Conservation (phyloP, 2,329 filamentous ascomycete genomes). For the Fusarium acutatum region DNA sequence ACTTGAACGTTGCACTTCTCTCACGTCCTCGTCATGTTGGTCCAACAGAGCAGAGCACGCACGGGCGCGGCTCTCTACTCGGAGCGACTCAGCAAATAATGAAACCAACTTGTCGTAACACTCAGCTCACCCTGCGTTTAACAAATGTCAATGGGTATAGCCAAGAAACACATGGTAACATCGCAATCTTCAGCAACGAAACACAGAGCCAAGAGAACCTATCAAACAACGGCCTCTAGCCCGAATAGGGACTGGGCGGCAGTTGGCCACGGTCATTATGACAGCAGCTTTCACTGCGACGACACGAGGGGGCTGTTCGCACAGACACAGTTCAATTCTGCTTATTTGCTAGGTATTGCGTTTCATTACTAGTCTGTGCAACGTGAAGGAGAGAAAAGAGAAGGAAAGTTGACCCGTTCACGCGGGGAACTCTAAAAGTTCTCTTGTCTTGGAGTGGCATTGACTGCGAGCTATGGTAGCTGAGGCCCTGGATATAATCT, state of each 20-base stretch:
- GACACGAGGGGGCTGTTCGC: slow-evolving; percentile 12
- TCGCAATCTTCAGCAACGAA: slow-evolving; percentile 23
- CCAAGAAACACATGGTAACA: slow-evolving; percentile 14
- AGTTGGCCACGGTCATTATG: slow-evolving; percentile 27
- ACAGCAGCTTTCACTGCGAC: slow-evolving; percentile 4
- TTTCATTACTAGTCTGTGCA: slow-evolving; percentile 6
- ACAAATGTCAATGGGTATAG: neutral
- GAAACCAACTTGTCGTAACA: neutral
- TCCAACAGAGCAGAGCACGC: neutral
- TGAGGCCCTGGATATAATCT: slow-evolving; percentile 1
- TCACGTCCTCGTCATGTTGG: neutral
- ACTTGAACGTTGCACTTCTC: slow-evolving; percentile 1
- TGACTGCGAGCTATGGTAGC: neutral
- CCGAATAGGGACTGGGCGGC: slow-evolving; percentile 18
- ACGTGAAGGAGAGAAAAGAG: neutral
- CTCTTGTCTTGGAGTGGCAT: neutral
- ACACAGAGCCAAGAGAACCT: slow-evolving; percentile 11
- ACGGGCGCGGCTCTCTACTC: neutral
- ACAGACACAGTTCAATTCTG: slow-evolving; percentile 16
- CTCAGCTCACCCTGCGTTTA: neutral
- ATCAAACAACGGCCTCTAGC: slow-evolving; percentile 32
- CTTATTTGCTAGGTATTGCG: neutral
- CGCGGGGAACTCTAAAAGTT: slow-evolving; percentile 4
- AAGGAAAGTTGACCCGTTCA: neutral
- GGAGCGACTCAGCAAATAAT: neutral